Conservation (phyloP, 2,329 filamentous ascomycete species). For the Aspergillus caelatus region DNA sequence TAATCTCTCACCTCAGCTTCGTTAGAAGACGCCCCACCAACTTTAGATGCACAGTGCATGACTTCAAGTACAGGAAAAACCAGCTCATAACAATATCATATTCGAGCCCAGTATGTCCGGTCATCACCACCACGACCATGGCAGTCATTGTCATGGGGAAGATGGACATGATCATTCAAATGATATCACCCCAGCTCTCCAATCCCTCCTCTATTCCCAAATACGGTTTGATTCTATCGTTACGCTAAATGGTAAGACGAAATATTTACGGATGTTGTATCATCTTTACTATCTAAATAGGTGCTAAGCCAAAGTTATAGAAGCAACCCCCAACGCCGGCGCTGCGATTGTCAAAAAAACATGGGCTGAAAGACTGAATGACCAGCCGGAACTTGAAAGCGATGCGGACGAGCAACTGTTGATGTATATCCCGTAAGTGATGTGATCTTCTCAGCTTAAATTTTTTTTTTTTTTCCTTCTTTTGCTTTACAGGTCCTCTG, state of each 20-base stretch:
- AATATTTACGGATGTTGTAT: neutral
- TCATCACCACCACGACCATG: constrained; percentile 44
- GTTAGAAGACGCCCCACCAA: neutral
- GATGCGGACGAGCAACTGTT: constrained; percentile 93
- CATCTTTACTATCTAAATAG: neutral
- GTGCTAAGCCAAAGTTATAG: constrained; percentile 22
- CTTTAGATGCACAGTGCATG: neutral
- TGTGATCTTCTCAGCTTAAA: neutral
- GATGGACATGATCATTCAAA: constrained; percentile 83
- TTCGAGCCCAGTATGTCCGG: constrained; percentile 34
- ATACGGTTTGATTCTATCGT: constrained; percentile 85
- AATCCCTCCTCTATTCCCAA: constrained; percentile 87
- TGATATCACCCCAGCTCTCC: constrained; percentile 87
- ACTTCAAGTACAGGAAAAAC: neutral
- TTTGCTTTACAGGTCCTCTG: neutral
- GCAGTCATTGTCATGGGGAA: constrained; percentile 53
- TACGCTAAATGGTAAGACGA: constrained; percentile 70
- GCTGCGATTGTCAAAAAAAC: constrained; percentile 82
- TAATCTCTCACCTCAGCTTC: neutral
- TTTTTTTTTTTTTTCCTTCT: neutral
- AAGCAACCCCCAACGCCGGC: constrained; percentile 69
- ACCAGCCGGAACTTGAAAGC: constrained; percentile 76
- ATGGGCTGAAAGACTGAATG: constrained; percentile 76
- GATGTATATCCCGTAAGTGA: constrained; percentile 79
- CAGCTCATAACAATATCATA: neutral